These are phyloP conservation scores for Lactuca saligna DNA, from an alignment of 129 eudicot genomes.

Conservation along the genomic window DNA sequence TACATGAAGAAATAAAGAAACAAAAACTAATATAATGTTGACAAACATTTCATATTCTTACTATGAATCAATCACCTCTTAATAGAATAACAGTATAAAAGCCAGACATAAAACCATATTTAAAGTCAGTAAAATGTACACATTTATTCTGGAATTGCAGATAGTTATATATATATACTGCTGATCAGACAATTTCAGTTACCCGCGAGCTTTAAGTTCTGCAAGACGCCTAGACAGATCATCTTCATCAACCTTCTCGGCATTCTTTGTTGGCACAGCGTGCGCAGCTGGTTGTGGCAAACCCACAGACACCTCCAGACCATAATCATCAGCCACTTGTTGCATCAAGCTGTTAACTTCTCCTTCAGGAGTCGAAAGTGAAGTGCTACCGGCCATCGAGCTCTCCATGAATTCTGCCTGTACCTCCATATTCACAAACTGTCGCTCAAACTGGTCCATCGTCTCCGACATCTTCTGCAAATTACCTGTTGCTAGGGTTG, in stretches of 20 bases:
- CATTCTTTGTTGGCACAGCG: conserved; percentile 43
- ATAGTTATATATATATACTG: not conserved
- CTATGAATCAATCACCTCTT: not conserved
- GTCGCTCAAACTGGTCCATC: conserved; percentile 69
- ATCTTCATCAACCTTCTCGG: conserved; percentile 78
- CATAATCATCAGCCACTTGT: conserved; percentile 89
- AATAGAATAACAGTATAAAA: not conserved
- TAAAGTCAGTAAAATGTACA: conserved; percentile 14
- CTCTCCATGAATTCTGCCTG: conserved; percentile 90
- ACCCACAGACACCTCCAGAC: conserved; percentile 74
- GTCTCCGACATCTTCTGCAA: conserved; percentile 82
- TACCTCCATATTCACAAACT: conserved; percentile 83
- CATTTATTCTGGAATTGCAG: conserved; percentile 11
- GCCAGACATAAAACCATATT: conserved; percentile 2
- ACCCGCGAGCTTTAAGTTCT: conserved; percentile 75
- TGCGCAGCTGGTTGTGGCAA: conserved; percentile 67
- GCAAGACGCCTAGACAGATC: conserved; percentile 72
- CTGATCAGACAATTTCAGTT: not conserved
- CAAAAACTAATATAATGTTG: no score
- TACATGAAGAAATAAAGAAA: no score
- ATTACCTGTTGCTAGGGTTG: conserved; percentile 58
- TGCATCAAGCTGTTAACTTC: conserved; percentile 82
- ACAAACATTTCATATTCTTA: no score
- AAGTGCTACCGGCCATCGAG: conserved; percentile 82
- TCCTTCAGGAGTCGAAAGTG: conserved; percentile 69